These are phyloP conservation scores for Tylopilus rubrobrunneus DNA, from an alignment of 768 basidiomycete genomes.

Conservation along the genomic window DNA sequence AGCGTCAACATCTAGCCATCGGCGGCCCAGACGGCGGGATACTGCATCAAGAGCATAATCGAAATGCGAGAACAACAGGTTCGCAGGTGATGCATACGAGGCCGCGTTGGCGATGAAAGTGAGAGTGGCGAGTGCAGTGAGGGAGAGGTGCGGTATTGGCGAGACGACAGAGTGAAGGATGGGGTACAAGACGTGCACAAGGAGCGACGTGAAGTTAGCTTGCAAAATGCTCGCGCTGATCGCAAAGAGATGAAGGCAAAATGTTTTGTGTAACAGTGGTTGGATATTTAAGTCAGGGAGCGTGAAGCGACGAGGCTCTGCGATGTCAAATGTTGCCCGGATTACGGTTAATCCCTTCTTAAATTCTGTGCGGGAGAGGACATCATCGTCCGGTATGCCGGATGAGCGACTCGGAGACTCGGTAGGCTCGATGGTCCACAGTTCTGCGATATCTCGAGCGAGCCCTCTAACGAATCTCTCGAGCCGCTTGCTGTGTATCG, in stretches of 20 bases:
- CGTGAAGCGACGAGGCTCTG: conserved; percentile 29
- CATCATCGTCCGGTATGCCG: conserved; percentile 27
- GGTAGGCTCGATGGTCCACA: conserved; percentile 57
- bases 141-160: conserved; percentile 57
- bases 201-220: conserved; percentile 63
- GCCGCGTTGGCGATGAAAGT: conserved; percentile 65
- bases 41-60: conserved; percentile 94
- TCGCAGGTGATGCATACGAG: conserved; percentile 86
- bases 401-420: conserved; percentile 22
- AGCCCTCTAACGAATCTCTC: conserved; percentile 64
- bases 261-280: conserved; percentile 60
- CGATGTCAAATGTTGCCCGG: conserved; percentile 53
- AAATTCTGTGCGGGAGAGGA: conserved; percentile 51
- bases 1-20: conserved; percentile 83
- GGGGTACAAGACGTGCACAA: conserved; percentile 81
- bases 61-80: conserved; percentile 89
- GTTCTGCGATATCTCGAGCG: conserved; percentile 58
- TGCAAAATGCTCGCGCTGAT: conserved; percentile 69
- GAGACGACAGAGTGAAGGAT: conserved; percentile 85
- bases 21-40: conserved; percentile 73
- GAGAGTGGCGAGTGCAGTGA: conserved; percentile 74
- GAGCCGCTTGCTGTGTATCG: conserved; percentile 42
- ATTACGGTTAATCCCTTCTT: conserved; percentile 63
- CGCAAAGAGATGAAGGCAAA: conserved; percentile 74
- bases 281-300: conserved; percentile 39